phyloP scores from a whole-genome alignment of 2,329 filamentous ascomycete species.

The Talaromyces atroroseus region DNA sequence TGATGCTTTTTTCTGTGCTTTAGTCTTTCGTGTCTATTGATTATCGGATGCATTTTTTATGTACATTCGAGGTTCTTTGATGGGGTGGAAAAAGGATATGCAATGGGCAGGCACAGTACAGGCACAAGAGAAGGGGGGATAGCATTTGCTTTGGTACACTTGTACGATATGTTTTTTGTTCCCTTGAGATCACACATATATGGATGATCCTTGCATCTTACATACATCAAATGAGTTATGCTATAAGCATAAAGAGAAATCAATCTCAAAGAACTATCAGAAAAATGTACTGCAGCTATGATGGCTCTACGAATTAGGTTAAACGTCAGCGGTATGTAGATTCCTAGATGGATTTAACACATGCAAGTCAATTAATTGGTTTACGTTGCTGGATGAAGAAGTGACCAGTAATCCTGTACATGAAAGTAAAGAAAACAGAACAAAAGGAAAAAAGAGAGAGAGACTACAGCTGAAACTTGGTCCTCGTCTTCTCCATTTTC shows the following conservation, averaged over 20 bases:
- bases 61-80: background rate
- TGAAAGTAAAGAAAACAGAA: background rate
- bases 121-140: background rate
- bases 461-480: conserved; percentile 79
- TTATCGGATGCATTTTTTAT: background rate
- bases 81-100: background rate
- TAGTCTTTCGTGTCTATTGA: background rate
- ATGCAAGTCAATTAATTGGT: background rate
- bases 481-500: conserved; percentile 88
- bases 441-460: background rate
- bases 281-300: no score
- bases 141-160: background rate
- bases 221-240: background rate
- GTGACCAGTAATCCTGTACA: background rate
- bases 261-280: background rate
- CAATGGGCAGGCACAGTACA: background rate
- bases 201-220: background rate
- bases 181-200: background rate
- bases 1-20: background rate
- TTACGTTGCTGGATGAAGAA: no score
- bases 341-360: no score
- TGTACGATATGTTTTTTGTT: conserved; percentile 5
- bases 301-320: no score
- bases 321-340: no score
- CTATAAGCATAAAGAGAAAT: background rate